Evolutionary conservation across 2,329 filamentous ascomycete species (phyloP).

Genomic region (Claviceps purpurea): DNA sequence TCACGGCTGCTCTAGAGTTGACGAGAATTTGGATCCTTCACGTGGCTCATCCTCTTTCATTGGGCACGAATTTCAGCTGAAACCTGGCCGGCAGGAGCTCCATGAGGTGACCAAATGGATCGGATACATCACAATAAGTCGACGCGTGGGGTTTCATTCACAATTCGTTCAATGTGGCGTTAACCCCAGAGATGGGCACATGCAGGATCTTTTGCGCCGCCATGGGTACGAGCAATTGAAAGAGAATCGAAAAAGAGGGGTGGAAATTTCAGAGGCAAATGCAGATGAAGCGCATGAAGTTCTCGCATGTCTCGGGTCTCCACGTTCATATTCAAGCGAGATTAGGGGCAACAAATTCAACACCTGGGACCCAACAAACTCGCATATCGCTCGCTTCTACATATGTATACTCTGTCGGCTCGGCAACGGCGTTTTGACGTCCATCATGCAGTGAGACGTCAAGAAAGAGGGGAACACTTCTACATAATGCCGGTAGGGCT

Average conservation of each 20-base stretch:
- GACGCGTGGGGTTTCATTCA: not conserved
- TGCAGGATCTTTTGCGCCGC: not conserved
- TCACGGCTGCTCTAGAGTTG: not conserved
- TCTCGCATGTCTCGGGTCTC: not conserved
- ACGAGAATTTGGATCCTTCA: not conserved
- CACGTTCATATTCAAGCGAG: not conserved
- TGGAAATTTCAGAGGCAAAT: not conserved
- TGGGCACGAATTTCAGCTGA: not conserved
- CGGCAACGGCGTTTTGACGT: conserved; percentile 4
- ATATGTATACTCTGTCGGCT: not conserved
- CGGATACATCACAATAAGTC: not conserved
- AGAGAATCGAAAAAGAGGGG: not conserved
- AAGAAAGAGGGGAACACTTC: conserved; percentile 5
- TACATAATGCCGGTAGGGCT: conserved; percentile 7
- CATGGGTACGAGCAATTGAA: not conserved
- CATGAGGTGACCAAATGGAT: not conserved
- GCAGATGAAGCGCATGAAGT: not conserved
- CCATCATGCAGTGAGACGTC: conserved; percentile 7
- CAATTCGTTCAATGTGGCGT: not conserved
- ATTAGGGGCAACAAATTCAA: not conserved
- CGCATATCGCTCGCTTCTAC: not conserved
- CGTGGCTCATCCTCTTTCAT: not conserved
- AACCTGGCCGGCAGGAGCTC: not conserved
- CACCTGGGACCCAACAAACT: not conserved
- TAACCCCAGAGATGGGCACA: not conserved